Evolutionary conservation across 2,329 filamentous ascomycete genomes (phyloP).

Genomic region (Ascochyta fabae): DNA sequence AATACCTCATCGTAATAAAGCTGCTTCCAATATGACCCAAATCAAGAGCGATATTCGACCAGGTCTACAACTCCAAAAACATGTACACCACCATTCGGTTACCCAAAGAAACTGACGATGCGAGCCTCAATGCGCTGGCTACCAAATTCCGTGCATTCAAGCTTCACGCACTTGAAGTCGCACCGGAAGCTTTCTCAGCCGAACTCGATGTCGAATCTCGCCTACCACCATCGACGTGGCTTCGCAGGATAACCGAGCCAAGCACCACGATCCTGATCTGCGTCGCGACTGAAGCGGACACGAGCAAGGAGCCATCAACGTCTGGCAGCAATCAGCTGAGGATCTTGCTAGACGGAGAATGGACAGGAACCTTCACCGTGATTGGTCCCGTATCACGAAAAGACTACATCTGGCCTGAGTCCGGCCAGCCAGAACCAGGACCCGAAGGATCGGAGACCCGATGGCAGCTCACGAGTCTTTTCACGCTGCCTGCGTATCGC

Average conservation of each 20-base stretch:
- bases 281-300: neutral
- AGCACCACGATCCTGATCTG: slow-evolving; percentile 6
- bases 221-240: slow-evolving; percentile 9
- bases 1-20: no score
- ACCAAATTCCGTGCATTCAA: no score
- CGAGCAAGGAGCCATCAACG: neutral
- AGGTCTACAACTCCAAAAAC: no score
- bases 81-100: no score
- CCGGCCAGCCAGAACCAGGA: slow-evolving; percentile 5
- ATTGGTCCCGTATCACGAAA: slow-evolving; percentile 5
- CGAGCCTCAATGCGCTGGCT: no score
- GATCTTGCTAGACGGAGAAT: slow-evolving; percentile 1
- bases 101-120: no score
- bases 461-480: slow-evolving; percentile 13
- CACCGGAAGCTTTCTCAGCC: slow-evolving; percentile 1
- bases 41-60: no score
- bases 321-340: neutral
- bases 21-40: no score
- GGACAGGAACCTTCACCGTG: slow-evolving; percentile 12
- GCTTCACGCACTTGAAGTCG: no score
- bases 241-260: slow-evolving; percentile 2
- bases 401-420: slow-evolving; percentile 1
- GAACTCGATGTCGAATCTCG: neutral
- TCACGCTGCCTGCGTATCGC: slow-evolving; percentile 3
- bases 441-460: slow-evolving; percentile 2